phyloP scores from a whole-genome alignment of 129 eudicot species.

The Helianthus annuus region HanXRQr2.0-SUNRISE NC_035438.2:47791953-47792452 shows the following conservation, averaged over 20 bases:
- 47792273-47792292: background rate
- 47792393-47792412: conserved; percentile 4
- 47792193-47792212: conserved; percentile 57
- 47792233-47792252: background rate
- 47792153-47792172: conserved; percentile 91
- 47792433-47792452: no score
- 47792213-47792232: background rate
- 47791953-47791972: background rate
- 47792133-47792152: conserved; percentile 87
- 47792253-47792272: conserved; percentile 1
- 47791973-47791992: background rate
- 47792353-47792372: background rate
- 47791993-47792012: background rate
- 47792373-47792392: conserved; percentile 3
- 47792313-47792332: background rate
- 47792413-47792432: background rate
- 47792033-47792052: conserved; percentile 2
- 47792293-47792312: background rate
- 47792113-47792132: conserved; percentile 97
- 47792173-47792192: conserved; percentile 95
- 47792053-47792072: conserved; percentile 71
- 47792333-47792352: background rate
- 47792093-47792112: conserved; percentile 75
- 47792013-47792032: no score
- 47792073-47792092: conserved; percentile 80